A percentile compares a stretch with the other conserved stretches of the same genome.
Conservation (phyloP, 108 stramenopile genomes). For the Aurantiochytrium sp. region DNA sequence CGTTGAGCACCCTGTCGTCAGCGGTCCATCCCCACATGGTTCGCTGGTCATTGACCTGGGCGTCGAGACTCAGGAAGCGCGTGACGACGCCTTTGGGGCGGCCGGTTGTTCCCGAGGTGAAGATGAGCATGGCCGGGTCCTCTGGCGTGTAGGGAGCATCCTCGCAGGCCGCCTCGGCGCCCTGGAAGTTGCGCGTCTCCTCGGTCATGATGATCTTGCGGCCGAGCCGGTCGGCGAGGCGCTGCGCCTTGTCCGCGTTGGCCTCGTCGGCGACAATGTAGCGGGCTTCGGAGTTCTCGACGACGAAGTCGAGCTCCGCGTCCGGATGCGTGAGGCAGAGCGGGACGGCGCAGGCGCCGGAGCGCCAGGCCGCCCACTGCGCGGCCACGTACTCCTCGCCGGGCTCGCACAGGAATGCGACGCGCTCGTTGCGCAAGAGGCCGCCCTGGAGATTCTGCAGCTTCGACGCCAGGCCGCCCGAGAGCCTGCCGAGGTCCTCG, state of each 20-base stretch:
- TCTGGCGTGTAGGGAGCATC: neutral
- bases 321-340: slow-evolving; percentile 4
- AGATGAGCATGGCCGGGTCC: slow-evolving; percentile 32
- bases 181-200: neutral
- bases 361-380: slow-evolving; percentile 11
- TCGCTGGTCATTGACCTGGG: neutral
- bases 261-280: neutral
- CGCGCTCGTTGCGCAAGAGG: neutral
- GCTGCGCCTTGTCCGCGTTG: neutral
- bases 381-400: slow-evolving; percentile 11
- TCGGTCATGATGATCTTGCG: neutral
- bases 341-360: neutral
- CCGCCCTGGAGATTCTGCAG: neutral
- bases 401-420: neutral
- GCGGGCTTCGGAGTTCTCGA: neutral
- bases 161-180: neutral
- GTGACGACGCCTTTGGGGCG: slow-evolving; percentile 46
- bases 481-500: neutral
- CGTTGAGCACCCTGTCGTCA: slow-evolving; percentile 37
- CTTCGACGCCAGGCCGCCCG: neutral
- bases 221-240: neutral
- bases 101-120: slow-evolving; percentile 42
- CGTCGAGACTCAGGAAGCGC: neutral
- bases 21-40: slow-evolving; percentile 32
- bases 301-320: neutral